Percentiles rank a stretch among this genome's conserved stretches.
Evolutionary conservation across 2,329 filamentous ascomycete species (phyloP).

Genomic region (Xylaria hypoxylon): DNA sequence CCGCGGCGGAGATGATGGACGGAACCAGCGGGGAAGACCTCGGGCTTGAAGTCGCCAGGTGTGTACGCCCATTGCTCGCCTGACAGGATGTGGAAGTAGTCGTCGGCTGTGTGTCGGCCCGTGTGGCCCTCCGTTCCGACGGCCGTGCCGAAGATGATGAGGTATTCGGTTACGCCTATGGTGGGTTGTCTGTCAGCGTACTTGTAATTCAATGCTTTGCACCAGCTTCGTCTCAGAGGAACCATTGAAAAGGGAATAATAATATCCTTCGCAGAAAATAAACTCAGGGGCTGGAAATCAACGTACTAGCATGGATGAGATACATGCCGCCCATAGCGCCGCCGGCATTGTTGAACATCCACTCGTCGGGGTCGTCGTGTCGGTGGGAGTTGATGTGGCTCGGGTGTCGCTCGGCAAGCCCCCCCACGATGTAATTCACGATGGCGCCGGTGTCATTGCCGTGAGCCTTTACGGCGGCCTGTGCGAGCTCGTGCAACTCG

Average conservation of each 20-base stretch:
- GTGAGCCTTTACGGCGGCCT: slow-evolving; percentile 73
- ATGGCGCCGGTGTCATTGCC: slow-evolving; percentile 80
- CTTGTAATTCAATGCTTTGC: background rate
- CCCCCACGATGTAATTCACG: slow-evolving; percentile 75
- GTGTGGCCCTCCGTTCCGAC: slow-evolving; percentile 89
- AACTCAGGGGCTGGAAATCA: background rate
- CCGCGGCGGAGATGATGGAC: slow-evolving; percentile 80
- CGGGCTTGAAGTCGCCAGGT: slow-evolving; percentile 73
- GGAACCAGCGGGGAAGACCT: slow-evolving; percentile 75
- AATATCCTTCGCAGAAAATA: background rate
- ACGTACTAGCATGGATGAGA: slow-evolving; percentile 84
- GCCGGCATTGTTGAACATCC: slow-evolving; percentile 92
- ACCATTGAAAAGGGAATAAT: background rate
- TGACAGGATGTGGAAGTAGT: slow-evolving; percentile 91
- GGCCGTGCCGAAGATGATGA: slow-evolving; percentile 88
- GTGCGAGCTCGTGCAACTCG: slow-evolving; percentile 75
- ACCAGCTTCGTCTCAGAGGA: background rate
- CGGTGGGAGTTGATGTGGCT: slow-evolving; percentile 71
- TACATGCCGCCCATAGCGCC: slow-evolving; percentile 94
- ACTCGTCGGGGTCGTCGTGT: slow-evolving; percentile 68
- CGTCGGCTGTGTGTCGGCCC: slow-evolving; percentile 89
- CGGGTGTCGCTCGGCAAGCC: slow-evolving; percentile 68
- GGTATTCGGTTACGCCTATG: slow-evolving; percentile 82
- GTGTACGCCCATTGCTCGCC: slow-evolving; percentile 83
- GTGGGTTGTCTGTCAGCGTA: slow-evolving; percentile 10